Evolutionary conservation across 1,284 basidiomycete genomes (phyloP).

Genomic region (Agroathelia rolfsii): DNA sequence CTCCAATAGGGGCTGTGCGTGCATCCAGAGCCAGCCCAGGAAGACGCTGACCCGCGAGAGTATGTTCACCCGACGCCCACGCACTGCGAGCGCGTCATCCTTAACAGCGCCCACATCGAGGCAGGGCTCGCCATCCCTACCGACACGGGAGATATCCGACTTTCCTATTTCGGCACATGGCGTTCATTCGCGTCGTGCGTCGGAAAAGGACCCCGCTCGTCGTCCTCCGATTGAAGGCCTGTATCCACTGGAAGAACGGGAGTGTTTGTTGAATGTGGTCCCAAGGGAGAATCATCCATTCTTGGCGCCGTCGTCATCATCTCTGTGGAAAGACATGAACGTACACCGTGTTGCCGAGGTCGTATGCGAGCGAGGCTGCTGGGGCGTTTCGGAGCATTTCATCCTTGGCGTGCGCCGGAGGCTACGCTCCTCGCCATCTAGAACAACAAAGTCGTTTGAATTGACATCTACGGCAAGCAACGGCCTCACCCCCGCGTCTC

Average conservation of each 20-base stretch:
- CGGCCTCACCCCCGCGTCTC: constrained; percentile 48
- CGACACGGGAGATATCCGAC: constrained; percentile 36
- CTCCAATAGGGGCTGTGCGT: constrained; percentile 56
- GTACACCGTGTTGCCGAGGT: constrained; percentile 46
- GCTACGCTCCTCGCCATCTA: too few relatives aligned
- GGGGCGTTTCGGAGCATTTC: constrained; percentile 48
- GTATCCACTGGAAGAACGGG: too few relatives aligned
- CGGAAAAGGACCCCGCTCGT: constrained; percentile 50
- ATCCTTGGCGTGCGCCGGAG: constrained; percentile 60
- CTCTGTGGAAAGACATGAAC: constrained; percentile 43
- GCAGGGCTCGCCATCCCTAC: constrained; percentile 23
- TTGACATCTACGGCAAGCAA: constrained; percentile 15
- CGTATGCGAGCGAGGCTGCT: constrained; percentile 61
- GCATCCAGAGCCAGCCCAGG: constrained; percentile 39
- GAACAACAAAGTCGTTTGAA: constrained; percentile 11
- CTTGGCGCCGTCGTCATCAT: constrained; percentile 24
- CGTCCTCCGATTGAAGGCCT: constrained; percentile 39
- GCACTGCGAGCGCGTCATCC: constrained; percentile 47
- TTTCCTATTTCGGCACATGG: constrained; percentile 76
- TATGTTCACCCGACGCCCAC: constrained; percentile 40
- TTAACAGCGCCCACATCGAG: constrained; percentile 34
- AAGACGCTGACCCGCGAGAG: constrained; percentile 32
- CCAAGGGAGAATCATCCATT: constrained; percentile 29
- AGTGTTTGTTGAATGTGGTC: too few relatives aligned
- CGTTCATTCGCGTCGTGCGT: constrained; percentile 56